Percentiles rank a stretch among this genome's conserved stretches.
Conservation (phyloP, 495 filamentous ascomycete species). For the Aspergillus sparsus region DNA sequence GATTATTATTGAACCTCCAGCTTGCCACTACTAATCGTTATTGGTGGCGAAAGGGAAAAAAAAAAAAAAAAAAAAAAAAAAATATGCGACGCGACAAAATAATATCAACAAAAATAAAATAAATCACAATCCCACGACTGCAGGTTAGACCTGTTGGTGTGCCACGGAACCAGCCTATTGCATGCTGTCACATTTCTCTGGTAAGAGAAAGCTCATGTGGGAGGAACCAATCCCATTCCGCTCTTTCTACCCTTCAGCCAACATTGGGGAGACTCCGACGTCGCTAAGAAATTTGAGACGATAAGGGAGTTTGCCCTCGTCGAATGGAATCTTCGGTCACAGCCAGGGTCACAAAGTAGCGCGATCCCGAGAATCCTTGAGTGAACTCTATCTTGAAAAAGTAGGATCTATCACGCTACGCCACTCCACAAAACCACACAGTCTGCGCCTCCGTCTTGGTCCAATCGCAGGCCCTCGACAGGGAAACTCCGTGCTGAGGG, state of each 20-base stretch:
- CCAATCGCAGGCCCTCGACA: not conserved
- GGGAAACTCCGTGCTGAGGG: not conserved
- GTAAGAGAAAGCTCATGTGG: not conserved
- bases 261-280: not conserved
- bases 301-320: not conserved
- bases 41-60: not conserved
- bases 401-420: constrained; percentile 1
- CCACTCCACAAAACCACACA: not conserved
- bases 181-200: not conserved
- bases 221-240: constrained; percentile 3
- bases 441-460: not conserved
- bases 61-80: not conserved
- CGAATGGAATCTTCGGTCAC: not conserved
- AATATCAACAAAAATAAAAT: no score
- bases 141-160: not conserved
- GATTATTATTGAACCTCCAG: not conserved
- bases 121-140: not conserved
- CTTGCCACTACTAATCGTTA: not conserved
- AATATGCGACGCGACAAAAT: not conserved
- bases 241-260: constrained; percentile 4
- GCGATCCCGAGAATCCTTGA: constrained; percentile 9
- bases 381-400: constrained; percentile 17
- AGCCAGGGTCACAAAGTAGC: not conserved
- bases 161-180: constrained; percentile 2
- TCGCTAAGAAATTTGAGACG: constrained; percentile 3